phyloP scores from a whole-genome alignment of 1,284 basidiomycete species.

The Leccinum angustisporum region DNA sequence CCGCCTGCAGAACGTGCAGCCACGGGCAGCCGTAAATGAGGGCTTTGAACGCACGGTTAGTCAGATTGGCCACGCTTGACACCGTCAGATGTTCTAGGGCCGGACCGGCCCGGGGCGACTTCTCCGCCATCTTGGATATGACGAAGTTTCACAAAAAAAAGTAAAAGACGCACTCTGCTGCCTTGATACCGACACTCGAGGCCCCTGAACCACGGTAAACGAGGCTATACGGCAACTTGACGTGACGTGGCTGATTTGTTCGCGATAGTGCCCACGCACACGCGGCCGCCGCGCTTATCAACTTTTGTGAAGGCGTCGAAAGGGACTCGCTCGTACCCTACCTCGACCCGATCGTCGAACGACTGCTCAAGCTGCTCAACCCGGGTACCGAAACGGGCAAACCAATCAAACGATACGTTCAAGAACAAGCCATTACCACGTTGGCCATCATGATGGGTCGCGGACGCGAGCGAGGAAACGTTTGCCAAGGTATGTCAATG shows the following conservation, averaged over 20 bases:
- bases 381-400: conserved; percentile 40
- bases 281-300: conserved; percentile 83
- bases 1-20: no score
- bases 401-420: conserved; percentile 59
- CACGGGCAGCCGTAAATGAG: no score
- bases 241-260: background rate
- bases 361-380: conserved; percentile 64
- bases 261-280: conserved; percentile 72
- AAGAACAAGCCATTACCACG: conserved; percentile 83
- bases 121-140: no score
- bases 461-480: conserved; percentile 73
- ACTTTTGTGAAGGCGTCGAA: conserved; percentile 83
- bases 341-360: conserved; percentile 74
- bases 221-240: background rate
- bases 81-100: no score
- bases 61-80: no score
- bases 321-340: conserved; percentile 71
- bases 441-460: conserved; percentile 70
- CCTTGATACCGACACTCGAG: conserved; percentile 70
- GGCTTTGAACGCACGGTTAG: no score
- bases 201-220: conserved; percentile 72
- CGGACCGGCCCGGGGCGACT: no score
- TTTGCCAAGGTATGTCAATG: conserved; percentile 56
- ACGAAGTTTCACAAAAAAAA: no score
- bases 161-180: conserved; percentile 42